Percentiles rank a stretch among this genome's conserved stretches.
Conservation (phyloP, 2,329 filamentous ascomycete genomes). For the Fusarium transvaalense region DNA sequence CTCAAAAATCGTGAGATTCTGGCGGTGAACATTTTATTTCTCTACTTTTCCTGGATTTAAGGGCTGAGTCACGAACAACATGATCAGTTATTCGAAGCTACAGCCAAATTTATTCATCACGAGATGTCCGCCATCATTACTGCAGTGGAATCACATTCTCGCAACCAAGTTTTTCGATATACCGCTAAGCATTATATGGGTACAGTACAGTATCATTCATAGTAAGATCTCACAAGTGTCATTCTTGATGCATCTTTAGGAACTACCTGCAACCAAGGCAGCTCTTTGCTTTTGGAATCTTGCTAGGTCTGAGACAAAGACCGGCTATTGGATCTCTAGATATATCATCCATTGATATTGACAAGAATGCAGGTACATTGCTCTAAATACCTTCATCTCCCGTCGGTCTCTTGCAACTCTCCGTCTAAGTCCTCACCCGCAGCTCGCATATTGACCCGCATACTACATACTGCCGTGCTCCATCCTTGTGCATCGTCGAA, state of each 20-base stretch:
- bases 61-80: constrained; percentile 14
- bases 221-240: neutral
- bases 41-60: constrained; percentile 14
- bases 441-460: constrained; percentile 35
- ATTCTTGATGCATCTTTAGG: neutral
- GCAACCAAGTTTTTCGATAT: constrained; percentile 8
- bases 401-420: neutral
- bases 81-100: constrained; percentile 7
- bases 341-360: constrained; percentile 1
- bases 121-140: constrained; percentile 13
- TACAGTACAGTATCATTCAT: constrained; percentile 4
- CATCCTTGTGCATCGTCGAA: constrained; percentile 23
- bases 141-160: constrained; percentile 14
- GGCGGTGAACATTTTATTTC: constrained; percentile 41
- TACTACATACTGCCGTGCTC: constrained; percentile 11
- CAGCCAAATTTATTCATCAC: constrained; percentile 20
- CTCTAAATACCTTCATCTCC: constrained; percentile 17
- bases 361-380: constrained; percentile 28
- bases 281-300: neutral
- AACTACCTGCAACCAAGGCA: constrained; percentile 4
- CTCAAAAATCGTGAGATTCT: constrained; percentile 38
- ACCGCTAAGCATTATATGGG: constrained; percentile 26
- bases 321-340: neutral
- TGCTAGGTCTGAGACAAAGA: constrained; percentile 16
- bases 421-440: constrained; percentile 26